Evolutionary conservation across 306 rosid genomes (phyloP).

Genomic region (Vigna mungo): DNA sequence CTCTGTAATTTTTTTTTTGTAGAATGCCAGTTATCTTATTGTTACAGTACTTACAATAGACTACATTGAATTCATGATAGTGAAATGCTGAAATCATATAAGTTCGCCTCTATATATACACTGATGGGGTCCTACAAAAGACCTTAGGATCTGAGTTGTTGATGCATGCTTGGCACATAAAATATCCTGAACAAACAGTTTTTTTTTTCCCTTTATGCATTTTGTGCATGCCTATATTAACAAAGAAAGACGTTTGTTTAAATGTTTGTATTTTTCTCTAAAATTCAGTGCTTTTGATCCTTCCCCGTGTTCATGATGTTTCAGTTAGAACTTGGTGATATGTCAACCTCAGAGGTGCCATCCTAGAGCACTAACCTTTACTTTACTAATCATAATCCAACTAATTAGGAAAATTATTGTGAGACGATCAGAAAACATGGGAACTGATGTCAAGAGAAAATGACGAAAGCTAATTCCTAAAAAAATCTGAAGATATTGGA

Average conservation of each 20-base stretch:
- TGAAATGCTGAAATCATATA: conserved; percentile 10
- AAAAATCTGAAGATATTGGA: background rate
- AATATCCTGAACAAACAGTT: background rate
- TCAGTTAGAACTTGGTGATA: too few relatives aligned
- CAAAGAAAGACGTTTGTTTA: background rate
- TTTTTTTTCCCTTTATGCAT: background rate
- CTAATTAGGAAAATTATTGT: background rate
- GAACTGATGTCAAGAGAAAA: background rate
- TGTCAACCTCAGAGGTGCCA: too few relatives aligned
- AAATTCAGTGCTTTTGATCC: background rate
- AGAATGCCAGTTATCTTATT: background rate
- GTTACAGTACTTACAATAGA: conserved; percentile 1
- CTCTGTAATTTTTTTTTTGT: background rate
- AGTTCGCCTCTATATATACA: background rate
- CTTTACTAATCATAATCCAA: too few relatives aligned
- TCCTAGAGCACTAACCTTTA: too few relatives aligned
- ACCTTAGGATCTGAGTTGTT: background rate
- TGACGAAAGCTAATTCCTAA: background rate
- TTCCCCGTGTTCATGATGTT: background rate
- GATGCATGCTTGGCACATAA: background rate
- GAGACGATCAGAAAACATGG: too few relatives aligned
- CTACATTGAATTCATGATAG: conserved; percentile 4
- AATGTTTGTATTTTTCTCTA: background rate
- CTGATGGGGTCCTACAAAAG: background rate
- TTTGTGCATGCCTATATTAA: background rate